phyloP scores from a whole-genome alignment of 202 grass and related monocot species.

The Setaria italica region DNA sequence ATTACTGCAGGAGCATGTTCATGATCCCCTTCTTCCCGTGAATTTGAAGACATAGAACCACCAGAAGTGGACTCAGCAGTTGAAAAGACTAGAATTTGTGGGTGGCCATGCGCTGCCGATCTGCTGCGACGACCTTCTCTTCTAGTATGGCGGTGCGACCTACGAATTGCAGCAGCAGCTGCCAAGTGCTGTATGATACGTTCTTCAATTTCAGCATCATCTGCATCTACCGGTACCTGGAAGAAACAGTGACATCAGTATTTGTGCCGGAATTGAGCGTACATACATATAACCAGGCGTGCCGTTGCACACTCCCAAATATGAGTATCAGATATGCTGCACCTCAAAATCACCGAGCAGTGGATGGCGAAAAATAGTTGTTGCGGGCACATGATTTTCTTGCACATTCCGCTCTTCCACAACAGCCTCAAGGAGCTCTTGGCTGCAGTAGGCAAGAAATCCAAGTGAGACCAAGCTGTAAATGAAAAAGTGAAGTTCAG shows the following conservation, averaged over 20 bases:
- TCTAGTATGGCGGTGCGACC: constrained; percentile 67
- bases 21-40: constrained; percentile 40
- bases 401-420: constrained; percentile 64
- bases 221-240: constrained; percentile 59
- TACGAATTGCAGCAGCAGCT: constrained; percentile 63
- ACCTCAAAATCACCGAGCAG: constrained; percentile 80
- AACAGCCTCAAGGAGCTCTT: constrained; percentile 76
- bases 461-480: background rate
- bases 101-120: constrained; percentile 54
- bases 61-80: constrained; percentile 42
- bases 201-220: constrained; percentile 76
- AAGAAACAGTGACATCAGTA: constrained; percentile 32
- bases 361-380: constrained; percentile 67
- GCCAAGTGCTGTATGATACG: constrained; percentile 73
- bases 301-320: background rate
- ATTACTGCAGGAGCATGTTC: constrained; percentile 44
- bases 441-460: constrained; percentile 50
- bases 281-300: constrained; percentile 13
- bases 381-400: constrained; percentile 44
- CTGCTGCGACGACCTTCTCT: constrained; percentile 59
- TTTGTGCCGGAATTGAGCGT: background rate
- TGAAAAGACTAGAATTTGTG: constrained; percentile 63
- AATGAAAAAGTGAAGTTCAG: background rate
- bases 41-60: constrained; percentile 45
- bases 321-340: constrained; percentile 39